Evolutionary conservation across 495 filamentous ascomycete genomes (phyloP), one percentile per base, ranked within the genome.

Genomic region (Neurospora cerealis): DNA sequence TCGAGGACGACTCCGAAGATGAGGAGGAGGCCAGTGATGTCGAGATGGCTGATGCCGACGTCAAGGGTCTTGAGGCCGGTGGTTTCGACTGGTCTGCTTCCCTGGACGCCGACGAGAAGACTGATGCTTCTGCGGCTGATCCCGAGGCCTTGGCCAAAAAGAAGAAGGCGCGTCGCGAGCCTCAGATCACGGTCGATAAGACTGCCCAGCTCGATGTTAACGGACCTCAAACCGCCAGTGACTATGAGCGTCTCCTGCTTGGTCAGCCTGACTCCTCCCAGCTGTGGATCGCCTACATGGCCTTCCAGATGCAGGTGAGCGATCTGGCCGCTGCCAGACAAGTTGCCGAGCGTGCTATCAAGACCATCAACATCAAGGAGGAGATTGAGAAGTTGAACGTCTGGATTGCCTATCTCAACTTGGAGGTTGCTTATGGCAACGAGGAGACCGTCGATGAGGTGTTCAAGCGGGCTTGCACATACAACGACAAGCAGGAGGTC

Each of bases 271-370:
- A 98, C 79, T 93, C 91, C 9, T 96, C 96, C 1, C 83, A 90
- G 66, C 86, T 98, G 34, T 99, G 96, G 96, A 91, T 97, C 70
- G 87, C 91, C 75, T 99, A 98, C 83, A 97, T 98, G 92, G 94
- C 95, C 28, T 97, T 97, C 85, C 93, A 98, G 82, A 89, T 98
- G 78, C 91, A 97, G 80, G 86, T 97, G 71, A 92, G 92, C 81
- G 96, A 98, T 78, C 83, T 95, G 37, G 88, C 89, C 46, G 94
- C 92, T 80, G 94, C 96, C 9, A 89, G 96, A 70, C 90, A 94
- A 72, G 90, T 97, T 75, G 94, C 93, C 34, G 92, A 97, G 81
- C 91, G 96, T 73, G 96, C 96, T 15, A 86, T 98, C 72, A 90
- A 91, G 76, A 95, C 91, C 11, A 98, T 98, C 79, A 90, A 91